A percentile compares a stretch with the other conserved stretches of the same genome.
Evolutionary conservation across 1,139 yeast species (phyloP).

Genomic region (Magnusiomyces tetraspermus): DNA sequence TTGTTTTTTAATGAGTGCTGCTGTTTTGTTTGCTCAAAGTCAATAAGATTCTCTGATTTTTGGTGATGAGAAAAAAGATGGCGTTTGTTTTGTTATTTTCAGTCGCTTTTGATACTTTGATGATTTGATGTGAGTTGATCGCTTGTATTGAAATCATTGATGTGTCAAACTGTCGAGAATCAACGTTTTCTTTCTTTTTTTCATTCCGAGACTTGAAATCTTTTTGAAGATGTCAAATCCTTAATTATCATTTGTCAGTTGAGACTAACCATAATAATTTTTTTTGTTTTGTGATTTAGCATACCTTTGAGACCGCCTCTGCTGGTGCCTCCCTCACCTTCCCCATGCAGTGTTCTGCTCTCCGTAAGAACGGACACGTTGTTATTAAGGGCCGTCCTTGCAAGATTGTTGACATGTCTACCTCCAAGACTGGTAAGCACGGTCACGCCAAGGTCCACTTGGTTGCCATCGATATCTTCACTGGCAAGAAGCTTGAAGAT

Average conservation of each 20-base stretch:
- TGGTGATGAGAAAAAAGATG: too few species aligned
- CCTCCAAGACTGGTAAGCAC: constrained; percentile 99
- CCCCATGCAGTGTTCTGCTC: constrained; percentile 99
- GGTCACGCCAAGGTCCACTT: constrained; percentile 99
- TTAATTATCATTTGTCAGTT: too few species aligned
- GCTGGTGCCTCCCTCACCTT: constrained; percentile 98
- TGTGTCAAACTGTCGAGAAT: too few species aligned
- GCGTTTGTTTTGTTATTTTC: too few species aligned
- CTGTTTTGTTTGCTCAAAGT: not conserved
- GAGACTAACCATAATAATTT: constrained; percentile 6
- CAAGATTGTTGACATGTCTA: constrained; percentile 99
- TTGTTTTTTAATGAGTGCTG: too few species aligned
- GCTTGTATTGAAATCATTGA: too few species aligned
- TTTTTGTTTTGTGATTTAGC: constrained; percentile 37
- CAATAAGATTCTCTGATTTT: not conserved
- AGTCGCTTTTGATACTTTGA: too few species aligned
- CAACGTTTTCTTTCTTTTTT: too few species aligned
- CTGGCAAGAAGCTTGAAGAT: constrained; percentile 98
- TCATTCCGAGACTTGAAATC: too few species aligned
- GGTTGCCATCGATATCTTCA: constrained; percentile 97
- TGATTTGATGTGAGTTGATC: too few species aligned
- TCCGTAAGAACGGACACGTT: constrained; percentile 99
- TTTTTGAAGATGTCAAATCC: not conserved
- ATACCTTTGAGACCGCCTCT: constrained; percentile 94
- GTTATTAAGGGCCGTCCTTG: constrained; percentile 99